Percentiles rank a stretch among this genome's conserved stretches.
Conservation (phyloP, 306 rosid species). For the Corylus heterophylla region DNA sequence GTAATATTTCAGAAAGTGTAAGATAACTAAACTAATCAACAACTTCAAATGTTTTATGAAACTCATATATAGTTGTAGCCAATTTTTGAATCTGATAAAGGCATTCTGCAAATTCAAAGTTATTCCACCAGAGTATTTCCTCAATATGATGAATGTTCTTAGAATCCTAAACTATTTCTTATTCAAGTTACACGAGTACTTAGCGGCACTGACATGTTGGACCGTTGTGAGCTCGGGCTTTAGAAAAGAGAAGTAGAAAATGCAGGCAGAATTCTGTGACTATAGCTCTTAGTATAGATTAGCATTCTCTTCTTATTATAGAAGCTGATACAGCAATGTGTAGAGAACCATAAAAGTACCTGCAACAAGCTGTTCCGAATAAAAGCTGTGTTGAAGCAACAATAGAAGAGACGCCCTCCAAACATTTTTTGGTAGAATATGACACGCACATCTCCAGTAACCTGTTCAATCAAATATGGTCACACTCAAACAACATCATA, state of each 20-base stretch:
- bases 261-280: background rate
- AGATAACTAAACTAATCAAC: background rate
- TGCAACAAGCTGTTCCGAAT: conserved; percentile 81
- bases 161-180: background rate
- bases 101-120: background rate
- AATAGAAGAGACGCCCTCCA: conserved; percentile 93
- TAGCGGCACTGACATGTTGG: background rate
- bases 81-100: background rate
- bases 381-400: conserved; percentile 92
- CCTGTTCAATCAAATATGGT: conserved; percentile 44
- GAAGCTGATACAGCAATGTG: conserved; percentile 1
- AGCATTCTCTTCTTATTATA: conserved; percentile 13
- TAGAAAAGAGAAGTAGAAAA: background rate
- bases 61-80: background rate
- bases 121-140: background rate
- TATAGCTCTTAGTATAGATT: background rate
- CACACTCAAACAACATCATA: background rate
- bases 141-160: background rate
- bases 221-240: background rate
- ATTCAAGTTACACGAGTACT: background rate
- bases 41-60: too few species aligned
- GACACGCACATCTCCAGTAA: conserved; percentile 85
- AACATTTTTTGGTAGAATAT: conserved; percentile 83
- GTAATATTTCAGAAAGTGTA: conserved; percentile 27
- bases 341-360: conserved; percentile 40